Percentiles rank a stretch among this genome's conserved stretches.
phyloP scores from a whole-genome alignment of 148 eudicot species.

The Chenopodium berlandieri region DNA sequence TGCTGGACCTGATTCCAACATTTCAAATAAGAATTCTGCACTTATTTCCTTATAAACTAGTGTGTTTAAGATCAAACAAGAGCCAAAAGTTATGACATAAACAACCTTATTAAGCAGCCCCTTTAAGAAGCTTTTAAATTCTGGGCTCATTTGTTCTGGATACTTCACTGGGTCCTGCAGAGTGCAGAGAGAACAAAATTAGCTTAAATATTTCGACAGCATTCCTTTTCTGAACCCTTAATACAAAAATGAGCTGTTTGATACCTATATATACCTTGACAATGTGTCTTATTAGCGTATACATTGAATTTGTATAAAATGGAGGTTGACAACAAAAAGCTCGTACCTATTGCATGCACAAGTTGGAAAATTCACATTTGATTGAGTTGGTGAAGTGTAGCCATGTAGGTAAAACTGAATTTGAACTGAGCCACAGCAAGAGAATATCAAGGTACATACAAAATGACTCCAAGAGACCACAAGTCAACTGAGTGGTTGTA shows the following conservation, averaged over 20 bases:
- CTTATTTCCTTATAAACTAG: neutral
- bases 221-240: neutral
- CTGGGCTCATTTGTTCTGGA: slow-evolving; percentile 84
- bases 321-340: slow-evolving; percentile 94
- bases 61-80: neutral
- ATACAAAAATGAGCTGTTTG: slow-evolving; percentile 1
- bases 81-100: neutral
- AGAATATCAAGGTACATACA: slow-evolving; percentile 49
- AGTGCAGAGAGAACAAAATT: slow-evolving; percentile 27
- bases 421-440: neutral
- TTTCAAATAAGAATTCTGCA: slow-evolving; percentile 16
- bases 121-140: slow-evolving; percentile 72
- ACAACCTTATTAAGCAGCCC: slow-evolving; percentile 92
- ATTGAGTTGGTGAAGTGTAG: neutral
- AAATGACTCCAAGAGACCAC: slow-evolving; percentile 96
- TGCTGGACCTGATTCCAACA: slow-evolving; percentile 66
- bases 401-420: neutral
- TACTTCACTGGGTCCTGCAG: slow-evolving; percentile 92
- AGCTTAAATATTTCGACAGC: neutral
- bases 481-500: slow-evolving; percentile 98
- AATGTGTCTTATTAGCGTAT: slow-evolving; percentile 85
- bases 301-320: slow-evolving; percentile 90
- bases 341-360: slow-evolving; percentile 63
- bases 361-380: slow-evolving; percentile 3
- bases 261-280: slow-evolving; percentile 53